Base-by-base conservation (phyloP, 768 basidiomycete species). In the Boletus reticuloceps region DNA sequence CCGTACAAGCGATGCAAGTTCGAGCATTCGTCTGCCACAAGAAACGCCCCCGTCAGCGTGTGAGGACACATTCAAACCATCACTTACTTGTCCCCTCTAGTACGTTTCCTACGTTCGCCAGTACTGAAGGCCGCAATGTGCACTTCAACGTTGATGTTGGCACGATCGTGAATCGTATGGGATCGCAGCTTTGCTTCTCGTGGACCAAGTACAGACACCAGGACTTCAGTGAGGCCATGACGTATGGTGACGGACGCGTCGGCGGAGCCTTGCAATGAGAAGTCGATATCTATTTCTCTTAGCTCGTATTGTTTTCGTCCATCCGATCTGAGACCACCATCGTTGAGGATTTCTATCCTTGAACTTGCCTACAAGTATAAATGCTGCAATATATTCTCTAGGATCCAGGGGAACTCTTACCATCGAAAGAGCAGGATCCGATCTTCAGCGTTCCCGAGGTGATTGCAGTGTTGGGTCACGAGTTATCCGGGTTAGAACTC, bases 231-330 rank as follows among this genome's bases (percentile, higher is more conserved):
- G 32, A 98, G 80, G 3, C 97, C 97, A 69, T 98, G 95, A 4
- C 85, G 81, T 60, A 96, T 81, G 12, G 79, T 77, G 1, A 92
- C 90, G 22, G 88, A 88, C 34, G 96, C 96, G 62, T 98, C 94
- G 38, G 94, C 89, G 39, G 79, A 75, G 45, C 85, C 85, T 63
- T 86, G 83, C 41, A 85, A 81, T 5, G 85, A 78, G 46, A 97
- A 83, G 66, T 89, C 83, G 71, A 97, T 89, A 46, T 78, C 75
- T 56, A 95, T 81, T 56, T 86, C 84, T 48, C 96, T 86, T 32
- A 98, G 78, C 69, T 98, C 96, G 72, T 87, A 91, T 55, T 95
- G 94, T n/a, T 88, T 79, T 44, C 96, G 82, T 43, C 91, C 92
- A 71, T 98, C 96, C 27, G 93, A 93, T 57, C 96, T 90, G 64